phyloP scores from a whole-genome alignment of 1,284 basidiomycete genomes.

The Naganishia sp. region DNA sequence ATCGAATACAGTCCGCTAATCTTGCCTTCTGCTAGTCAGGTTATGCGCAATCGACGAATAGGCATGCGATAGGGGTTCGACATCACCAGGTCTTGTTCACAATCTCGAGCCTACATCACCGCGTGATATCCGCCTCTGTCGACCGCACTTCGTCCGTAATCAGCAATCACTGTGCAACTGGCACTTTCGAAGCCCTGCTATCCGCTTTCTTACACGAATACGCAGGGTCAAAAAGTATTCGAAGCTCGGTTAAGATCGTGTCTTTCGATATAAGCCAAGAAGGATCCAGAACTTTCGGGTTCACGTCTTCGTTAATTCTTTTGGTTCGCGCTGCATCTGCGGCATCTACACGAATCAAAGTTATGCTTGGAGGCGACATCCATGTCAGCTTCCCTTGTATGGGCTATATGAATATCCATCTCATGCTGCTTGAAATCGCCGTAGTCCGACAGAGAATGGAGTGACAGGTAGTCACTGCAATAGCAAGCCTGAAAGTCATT shows the following conservation, averaged over 20 bases:
- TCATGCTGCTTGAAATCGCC: background rate
- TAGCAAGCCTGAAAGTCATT: no score
- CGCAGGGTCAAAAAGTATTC: slow-evolving; percentile 29
- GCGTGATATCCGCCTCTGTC: slow-evolving; percentile 9
- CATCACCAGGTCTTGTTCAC: slow-evolving; percentile 25
- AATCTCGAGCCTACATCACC: slow-evolving; percentile 12
- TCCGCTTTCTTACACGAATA: slow-evolving; percentile 24
- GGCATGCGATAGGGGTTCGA: slow-evolving; percentile 1
- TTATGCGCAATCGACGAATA: background rate
- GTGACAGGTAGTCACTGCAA: background rate
- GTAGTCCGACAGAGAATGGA: background rate
- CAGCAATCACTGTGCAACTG: slow-evolving; percentile 1
- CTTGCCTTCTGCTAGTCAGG: background rate
- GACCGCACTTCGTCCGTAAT: background rate
- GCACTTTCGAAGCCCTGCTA: slow-evolving; percentile 30
- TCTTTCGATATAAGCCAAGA: slow-evolving; percentile 27
- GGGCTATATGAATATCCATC: background rate
- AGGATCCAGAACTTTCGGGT: slow-evolving; percentile 4
- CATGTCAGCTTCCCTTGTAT: background rate
- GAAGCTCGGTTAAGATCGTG: background rate
- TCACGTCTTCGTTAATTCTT: slow-evolving; percentile 26
- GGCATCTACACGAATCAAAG: slow-evolving; percentile 13
- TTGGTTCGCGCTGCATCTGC: slow-evolving; percentile 19
- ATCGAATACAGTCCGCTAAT: background rate
- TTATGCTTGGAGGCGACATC: slow-evolving; percentile 30